Base-by-base conservation (phyloP, 129 eudicot species). In the Saussurea involucrata region DNA sequence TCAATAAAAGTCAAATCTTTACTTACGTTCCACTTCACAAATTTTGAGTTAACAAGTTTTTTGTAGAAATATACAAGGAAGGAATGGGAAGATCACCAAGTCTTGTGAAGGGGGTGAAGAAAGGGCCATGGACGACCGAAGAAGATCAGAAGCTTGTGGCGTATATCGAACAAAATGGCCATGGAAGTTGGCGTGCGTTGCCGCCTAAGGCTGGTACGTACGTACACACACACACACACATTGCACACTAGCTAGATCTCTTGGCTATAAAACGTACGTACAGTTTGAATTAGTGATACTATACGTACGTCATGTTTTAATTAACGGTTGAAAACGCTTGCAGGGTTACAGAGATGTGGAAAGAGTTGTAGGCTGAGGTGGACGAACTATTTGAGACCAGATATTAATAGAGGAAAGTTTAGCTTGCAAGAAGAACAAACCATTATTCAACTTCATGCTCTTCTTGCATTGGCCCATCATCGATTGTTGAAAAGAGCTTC, bases 401-500 rank as follows among this genome's bases (percentile, higher is more conserved):
- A 87, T 72, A 89, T 87, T 29, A 90, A 85, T 85, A 87, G 95
- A 75, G 95, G 95, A 58, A 90, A 87, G 82, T 85, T 90, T 81
- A 90, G 83, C 76, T 57, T 81, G 66, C 90, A 90, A 74, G 95
- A 90, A 81, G 95, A 90, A 76, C 89, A 87, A 71, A 86, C 87
- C 76, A 90, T 90, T 57, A 90, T 90, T 75, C 95, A 87, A 74
- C 92, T 90, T 28, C 95, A 90, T 83, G 95, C 95, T 3, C 95
- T 89, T 72, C 85, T 89, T 75, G 95, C 74, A 69, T 77, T 93
- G 80, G 24, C 86, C 55, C 83, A 79, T 34, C 97, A 90, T 84
- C 97, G 98, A 60, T 64, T 85, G 78, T 67, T 88, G 55, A 83
- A 83, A 36, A 84, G 85, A 65, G 78, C 83, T 31, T 63, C 88